Evolutionary conservation across 2,329 filamentous ascomycete genomes (phyloP).

Genomic region (Alternaria brassicicola): DNA sequence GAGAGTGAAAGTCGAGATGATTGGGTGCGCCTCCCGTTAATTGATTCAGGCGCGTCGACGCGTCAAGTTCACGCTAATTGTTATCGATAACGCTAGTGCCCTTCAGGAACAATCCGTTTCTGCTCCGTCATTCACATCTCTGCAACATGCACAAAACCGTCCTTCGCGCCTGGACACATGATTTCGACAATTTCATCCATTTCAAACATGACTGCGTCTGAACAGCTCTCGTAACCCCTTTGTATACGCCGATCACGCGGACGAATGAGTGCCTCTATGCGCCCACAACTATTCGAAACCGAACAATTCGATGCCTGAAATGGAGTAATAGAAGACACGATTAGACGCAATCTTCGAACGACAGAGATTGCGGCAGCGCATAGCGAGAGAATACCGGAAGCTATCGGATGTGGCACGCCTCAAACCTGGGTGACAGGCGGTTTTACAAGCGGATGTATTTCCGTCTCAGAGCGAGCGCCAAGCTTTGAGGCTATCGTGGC

Average conservation of each 20-base stretch:
- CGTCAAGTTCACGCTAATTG: slow-evolving; percentile 4
- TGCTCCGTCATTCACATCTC: background rate
- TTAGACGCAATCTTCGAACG: background rate
- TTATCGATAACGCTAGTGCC: slow-evolving; percentile 2
- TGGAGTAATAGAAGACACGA: background rate
- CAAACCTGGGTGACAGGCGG: no score
- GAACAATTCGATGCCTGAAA: background rate
- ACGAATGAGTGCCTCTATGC: background rate
- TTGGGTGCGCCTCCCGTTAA: slow-evolving; percentile 7
- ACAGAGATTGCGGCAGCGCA: background rate
- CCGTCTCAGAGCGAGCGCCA: background rate
- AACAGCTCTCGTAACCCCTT: background rate
- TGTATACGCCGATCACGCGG: fast-evolving
- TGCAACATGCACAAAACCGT: background rate
- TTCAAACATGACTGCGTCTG: no score
- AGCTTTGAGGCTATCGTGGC: background rate
- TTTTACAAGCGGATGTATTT: background rate
- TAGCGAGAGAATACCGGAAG: background rate
- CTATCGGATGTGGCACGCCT: background rate
- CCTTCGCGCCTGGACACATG: no score
- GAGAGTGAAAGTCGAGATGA: background rate
- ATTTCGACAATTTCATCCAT: background rate
- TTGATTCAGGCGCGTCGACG: slow-evolving; percentile 13
- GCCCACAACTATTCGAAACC: background rate
- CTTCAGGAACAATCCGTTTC: background rate